Base-by-base conservation (phyloP, 345 rosid genomes). In the Hypericum androsaemum region DNA sequence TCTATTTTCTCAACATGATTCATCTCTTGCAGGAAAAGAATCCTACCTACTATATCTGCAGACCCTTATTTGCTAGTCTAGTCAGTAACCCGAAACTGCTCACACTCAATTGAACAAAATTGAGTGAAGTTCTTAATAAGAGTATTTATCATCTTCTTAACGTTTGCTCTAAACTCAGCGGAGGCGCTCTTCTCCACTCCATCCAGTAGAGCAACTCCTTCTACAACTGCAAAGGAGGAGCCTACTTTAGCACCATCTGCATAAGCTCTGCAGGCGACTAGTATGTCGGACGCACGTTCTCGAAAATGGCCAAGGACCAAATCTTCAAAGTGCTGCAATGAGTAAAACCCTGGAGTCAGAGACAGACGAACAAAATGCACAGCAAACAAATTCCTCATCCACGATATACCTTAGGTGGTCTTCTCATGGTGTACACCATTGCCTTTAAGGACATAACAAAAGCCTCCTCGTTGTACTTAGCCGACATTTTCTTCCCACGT, bases 401-500 rank as follows among this genome's bases (percentile, higher is more conserved):
- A 22, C 32, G 32, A 22, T 22, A 22, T 22, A 22, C 32, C 32
- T 22, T 67, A 0, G 85, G 85, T 0, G 85, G 79, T 63, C 57
- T 71, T 71, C 79, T 61, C 10, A 79, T 48, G 0, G 77, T 76
- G 41, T 77, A 80, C 54, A 71, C 51, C 85, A 76, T 76, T 12
- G 85, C 74, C 76, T 80, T 80, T 60, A 80, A 65, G 7, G 85
- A 76, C 17, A 66, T 32, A 44, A 74, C 53, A 60, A 74, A 77
- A 4, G 37, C 70, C 11, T 62, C 57, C 60, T 80, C 82, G 46
- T 44, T 76, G 71, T 77, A 80, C 52, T 48, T 8, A 45, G 49
- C 70, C 53, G 76, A 76, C 42, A 35, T 42, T 57, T 0, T 64
- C 41, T 64, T 64, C 41, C 82, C 78, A 12, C 41, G 61, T 16